Evolutionary conservation across 805 yeast species (phyloP).

Genomic region (Osmozyma mogii): DNA sequence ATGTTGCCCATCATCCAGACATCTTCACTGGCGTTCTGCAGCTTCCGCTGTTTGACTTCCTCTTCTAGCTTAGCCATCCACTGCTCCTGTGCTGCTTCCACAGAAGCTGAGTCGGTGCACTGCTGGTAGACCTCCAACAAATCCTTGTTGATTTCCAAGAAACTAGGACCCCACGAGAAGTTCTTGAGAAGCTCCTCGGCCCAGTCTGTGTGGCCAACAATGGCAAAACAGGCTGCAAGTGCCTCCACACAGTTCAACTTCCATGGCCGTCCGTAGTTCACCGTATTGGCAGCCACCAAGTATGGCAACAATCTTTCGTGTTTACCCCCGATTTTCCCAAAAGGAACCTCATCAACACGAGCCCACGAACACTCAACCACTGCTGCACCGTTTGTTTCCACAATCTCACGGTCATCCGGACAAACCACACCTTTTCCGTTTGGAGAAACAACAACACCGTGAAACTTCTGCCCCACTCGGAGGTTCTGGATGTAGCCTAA

Average conservation of each 20-base stretch:
- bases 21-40: conserved; percentile 46
- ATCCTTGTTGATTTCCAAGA: conserved; percentile 75
- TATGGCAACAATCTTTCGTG: conserved; percentile 85
- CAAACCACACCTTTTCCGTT: conserved; percentile 86
- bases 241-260: conserved; percentile 94
- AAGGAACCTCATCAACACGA: conserved; percentile 92
- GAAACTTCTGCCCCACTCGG: conserved; percentile 88
- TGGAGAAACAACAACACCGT: conserved; percentile 87
- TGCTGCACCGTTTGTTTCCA: conserved; percentile 81
- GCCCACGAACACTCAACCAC: conserved; percentile 99
- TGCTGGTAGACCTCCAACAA: conserved; percentile 63
- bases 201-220: conserved; percentile 87
- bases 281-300: conserved; percentile 93
- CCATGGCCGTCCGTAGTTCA: conserved; percentile 96
- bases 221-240: conserved; percentile 92
- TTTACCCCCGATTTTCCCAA: conserved; percentile 83
- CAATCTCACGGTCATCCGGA: conserved; percentile 74
- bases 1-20: conserved; percentile 76
- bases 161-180: conserved; percentile 92
- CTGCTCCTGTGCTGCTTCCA: conserved; percentile 60
- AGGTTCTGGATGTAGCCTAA: conserved; percentile 73
- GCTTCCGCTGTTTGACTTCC: conserved; percentile 58
- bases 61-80: conserved; percentile 65
- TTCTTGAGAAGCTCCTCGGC: conserved; percentile 68
- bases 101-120: conserved; percentile 76